phyloP scores from a whole-genome alignment of 495 filamentous ascomycete genomes.

The Penicillium pulvis region DNA sequence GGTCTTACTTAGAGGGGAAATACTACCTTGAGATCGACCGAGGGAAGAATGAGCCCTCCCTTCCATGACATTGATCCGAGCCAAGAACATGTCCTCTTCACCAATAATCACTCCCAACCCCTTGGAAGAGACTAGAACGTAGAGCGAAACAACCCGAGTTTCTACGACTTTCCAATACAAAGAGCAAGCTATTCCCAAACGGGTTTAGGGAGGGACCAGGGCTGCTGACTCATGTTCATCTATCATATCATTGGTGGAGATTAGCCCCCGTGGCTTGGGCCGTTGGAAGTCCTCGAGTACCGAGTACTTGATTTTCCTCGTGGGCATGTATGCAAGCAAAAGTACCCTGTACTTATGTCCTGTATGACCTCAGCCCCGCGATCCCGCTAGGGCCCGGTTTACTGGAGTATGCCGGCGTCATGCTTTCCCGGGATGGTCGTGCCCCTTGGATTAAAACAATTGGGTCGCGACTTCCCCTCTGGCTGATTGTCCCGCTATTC shows the following conservation, averaged over 20 bases:
- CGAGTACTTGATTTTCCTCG: constrained; percentile 2
- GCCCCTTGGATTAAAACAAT: constrained; percentile 10
- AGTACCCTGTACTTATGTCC: constrained; percentile 3
- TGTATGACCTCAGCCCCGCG: constrained; percentile 20
- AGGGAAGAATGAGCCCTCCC: background rate
- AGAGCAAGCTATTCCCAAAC: background rate
- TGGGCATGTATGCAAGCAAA: background rate
- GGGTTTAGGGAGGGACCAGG: background rate
- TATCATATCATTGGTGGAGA: constrained; percentile 2
- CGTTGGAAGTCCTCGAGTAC: background rate
- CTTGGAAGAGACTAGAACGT: background rate
- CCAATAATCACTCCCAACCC: background rate
- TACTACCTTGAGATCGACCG: background rate
- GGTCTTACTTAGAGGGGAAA: background rate
- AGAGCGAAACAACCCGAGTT: background rate
- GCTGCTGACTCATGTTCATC: background rate
- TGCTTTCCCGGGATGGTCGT: constrained; percentile 13
- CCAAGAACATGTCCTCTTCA: background rate
- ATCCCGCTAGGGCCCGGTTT: constrained; percentile 22
- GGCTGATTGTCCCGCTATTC: background rate
- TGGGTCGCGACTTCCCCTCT: constrained; percentile 1
- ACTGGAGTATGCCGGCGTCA: constrained; percentile 21
- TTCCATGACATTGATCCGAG: background rate
- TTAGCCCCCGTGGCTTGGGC: background rate
- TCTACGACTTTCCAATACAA: constrained; percentile 2